Evolutionary conservation across 805 yeast genomes (phyloP).

Genomic region (Lipomyces mesembrius): DNA sequence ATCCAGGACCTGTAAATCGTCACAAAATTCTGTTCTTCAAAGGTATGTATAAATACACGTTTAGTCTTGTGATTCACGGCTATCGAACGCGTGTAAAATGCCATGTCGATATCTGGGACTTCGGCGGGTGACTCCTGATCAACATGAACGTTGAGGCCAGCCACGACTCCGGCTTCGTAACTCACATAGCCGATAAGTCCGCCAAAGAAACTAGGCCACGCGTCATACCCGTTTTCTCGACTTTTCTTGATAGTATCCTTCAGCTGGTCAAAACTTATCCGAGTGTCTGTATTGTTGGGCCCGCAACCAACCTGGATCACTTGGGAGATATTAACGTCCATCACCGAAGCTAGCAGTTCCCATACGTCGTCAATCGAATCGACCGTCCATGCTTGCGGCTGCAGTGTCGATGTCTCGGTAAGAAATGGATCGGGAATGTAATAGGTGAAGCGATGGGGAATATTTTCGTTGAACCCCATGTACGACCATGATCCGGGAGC

Average conservation of each 20-base stretch:
- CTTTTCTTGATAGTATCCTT: neutral
- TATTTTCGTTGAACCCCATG: conserved; percentile 55
- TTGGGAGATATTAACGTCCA: conserved; percentile 7
- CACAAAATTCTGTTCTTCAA: conserved; percentile 5
- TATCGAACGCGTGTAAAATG: conserved; percentile 69
- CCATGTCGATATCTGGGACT: conserved; percentile 69
- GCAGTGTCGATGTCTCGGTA: neutral
- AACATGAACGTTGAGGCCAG: conserved; percentile 20
- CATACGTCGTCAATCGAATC: conserved; percentile 28
- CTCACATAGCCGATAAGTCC: conserved; percentile 86
- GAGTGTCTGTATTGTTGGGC: neutral
- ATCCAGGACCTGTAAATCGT: conserved; percentile 4
- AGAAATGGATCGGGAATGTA: conserved; percentile 21
- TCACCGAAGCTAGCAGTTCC: conserved; percentile 15
- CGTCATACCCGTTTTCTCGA: neutral
- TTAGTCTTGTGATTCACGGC: conserved; percentile 56
- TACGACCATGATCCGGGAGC: conserved; percentile 88
- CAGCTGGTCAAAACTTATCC: conserved; percentile 8
- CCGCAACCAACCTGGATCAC: conserved; percentile 4
- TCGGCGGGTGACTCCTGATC: conserved; percentile 14
- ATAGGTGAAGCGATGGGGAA: conserved; percentile 17
- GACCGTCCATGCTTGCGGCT: conserved; percentile 10
- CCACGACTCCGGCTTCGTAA: conserved; percentile 78
- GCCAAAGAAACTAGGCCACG: conserved; percentile 77
- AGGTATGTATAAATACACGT: conserved; percentile 47